Percentiles rank a stretch among this genome's conserved stretches.
Evolutionary conservation across 2,329 filamentous ascomycete genomes (phyloP).

Genomic region (Colletotrichum spaethianum): DNA sequence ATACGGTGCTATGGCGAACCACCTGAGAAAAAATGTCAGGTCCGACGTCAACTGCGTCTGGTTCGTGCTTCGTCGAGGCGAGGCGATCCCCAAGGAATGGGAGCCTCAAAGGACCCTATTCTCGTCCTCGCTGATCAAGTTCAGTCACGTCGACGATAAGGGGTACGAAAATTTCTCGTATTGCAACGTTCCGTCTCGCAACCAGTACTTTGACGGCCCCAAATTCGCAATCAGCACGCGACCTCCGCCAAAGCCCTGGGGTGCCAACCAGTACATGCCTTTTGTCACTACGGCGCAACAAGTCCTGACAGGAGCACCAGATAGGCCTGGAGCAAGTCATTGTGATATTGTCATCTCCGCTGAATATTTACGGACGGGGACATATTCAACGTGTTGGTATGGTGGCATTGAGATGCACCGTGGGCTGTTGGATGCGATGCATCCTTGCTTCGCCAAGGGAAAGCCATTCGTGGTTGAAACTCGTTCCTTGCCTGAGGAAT

Average conservation of each 20-base stretch:
- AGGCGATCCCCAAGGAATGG: slow-evolving; percentile 37
- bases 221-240: background rate
- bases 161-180: slow-evolving; percentile 31
- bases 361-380: background rate
- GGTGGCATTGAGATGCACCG: slow-evolving; percentile 34
- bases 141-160: background rate
- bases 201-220: background rate
- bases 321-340: slow-evolving; percentile 4
- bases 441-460: slow-evolving; percentile 1
- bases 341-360: slow-evolving; percentile 17
- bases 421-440: slow-evolving; percentile 16
- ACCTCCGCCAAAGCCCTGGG: slow-evolving; percentile 39
- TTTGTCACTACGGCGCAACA: slow-evolving; percentile 47
- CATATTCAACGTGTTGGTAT: slow-evolving; percentile 17
- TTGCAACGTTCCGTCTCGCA: slow-evolving; percentile 12
- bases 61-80: slow-evolving; percentile 43
- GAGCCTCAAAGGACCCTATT: slow-evolving; percentile 44
- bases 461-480: slow-evolving; percentile 3
- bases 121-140: slow-evolving; percentile 22
- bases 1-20: background rate
- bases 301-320: slow-evolving; percentile 44
- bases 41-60: slow-evolving; percentile 29
- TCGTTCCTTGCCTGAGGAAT: background rate
- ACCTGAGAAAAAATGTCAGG: background rate
- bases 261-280: slow-evolving; percentile 46